Conservation (phyloP, 805 yeast species). For the Diddensiella santjacobensis region DNA sequence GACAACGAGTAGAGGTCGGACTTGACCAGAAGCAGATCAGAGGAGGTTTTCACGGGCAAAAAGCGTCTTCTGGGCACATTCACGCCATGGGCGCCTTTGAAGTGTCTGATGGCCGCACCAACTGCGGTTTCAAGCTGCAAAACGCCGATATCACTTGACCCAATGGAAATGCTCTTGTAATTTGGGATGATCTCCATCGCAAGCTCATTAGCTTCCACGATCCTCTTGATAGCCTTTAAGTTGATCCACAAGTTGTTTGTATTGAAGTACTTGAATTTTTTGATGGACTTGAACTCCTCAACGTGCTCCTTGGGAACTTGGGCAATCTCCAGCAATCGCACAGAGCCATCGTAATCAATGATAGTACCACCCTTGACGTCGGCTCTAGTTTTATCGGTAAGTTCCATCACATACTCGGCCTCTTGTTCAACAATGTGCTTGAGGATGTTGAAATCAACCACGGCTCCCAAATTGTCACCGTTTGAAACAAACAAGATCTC, state of each 20-base stretch:
- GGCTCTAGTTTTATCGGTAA: conserved; percentile 97
- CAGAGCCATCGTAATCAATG: conserved; percentile 92
- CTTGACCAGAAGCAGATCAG: conserved; percentile 90
- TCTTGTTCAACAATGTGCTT: conserved; percentile 89
- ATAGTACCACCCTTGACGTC: conserved; percentile 99
- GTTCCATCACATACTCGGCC: conserved; percentile 96
- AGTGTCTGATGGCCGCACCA: conserved; percentile 98
- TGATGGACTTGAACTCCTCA: conserved; percentile 96
- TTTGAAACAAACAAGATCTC: conserved; percentile 93
- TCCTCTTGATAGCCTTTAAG: conserved; percentile 87
- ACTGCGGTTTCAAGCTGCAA: conserved; percentile 97
- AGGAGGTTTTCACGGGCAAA: conserved; percentile 96
- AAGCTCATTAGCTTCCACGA: conserved; percentile 77
- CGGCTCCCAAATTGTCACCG: conserved; percentile 98
- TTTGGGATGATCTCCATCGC: conserved; percentile 95
- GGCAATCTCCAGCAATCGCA: conserved; percentile 91
- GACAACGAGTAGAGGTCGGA: conserved; percentile 87
- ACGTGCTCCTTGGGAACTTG: conserved; percentile 98
- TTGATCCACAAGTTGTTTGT: conserved; percentile 98
- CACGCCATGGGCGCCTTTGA: conserved; percentile 92
- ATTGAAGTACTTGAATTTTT: conserved; percentile 96
- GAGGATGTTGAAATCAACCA: conserved; percentile 86
- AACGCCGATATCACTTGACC: conserved; percentile 75
- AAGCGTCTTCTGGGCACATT: conserved; percentile 97
- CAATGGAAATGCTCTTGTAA: conserved; percentile 74